These are phyloP conservation scores for Coix lacrymajobi DNA, from an alignment of 176 grass and related monocot genomes.

Conservation along the genomic window DNA sequence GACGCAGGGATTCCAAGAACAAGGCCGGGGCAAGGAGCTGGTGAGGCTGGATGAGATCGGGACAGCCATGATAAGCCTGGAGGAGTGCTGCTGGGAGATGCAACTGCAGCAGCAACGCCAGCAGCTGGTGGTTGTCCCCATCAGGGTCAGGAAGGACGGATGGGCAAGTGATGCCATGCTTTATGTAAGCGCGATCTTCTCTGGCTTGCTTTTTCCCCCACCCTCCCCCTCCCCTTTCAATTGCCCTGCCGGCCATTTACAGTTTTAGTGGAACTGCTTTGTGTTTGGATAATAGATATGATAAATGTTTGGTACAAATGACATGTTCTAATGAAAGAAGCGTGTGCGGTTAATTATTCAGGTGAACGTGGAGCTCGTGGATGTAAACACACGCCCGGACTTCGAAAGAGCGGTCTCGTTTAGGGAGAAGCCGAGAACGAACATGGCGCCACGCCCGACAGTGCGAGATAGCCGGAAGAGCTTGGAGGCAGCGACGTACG, in stretches of 20 bases:
- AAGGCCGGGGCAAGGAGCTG: slow-evolving; percentile 45
- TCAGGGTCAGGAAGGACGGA: slow-evolving; percentile 58
- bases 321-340: background rate
- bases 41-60: slow-evolving; percentile 75
- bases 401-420: background rate
- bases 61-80: slow-evolving; percentile 61
- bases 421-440: slow-evolving; percentile 22
- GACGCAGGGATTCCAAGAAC: slow-evolving; percentile 70
- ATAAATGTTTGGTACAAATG: background rate
- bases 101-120: slow-evolving; percentile 51
- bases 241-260: slow-evolving; percentile 15
- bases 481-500: slow-evolving; percentile 12
- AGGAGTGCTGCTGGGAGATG: slow-evolving; percentile 65
- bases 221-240: background rate
- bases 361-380: slow-evolving; percentile 54
- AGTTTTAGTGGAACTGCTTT: slow-evolving; percentile 21
- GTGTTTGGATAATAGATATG: background rate
- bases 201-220: background rate
- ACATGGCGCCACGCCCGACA: background rate
- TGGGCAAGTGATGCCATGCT: slow-evolving; percentile 75
- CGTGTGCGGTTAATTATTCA: slow-evolving; percentile 9
- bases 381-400: background rate
- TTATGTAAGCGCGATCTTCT: slow-evolving; percentile 62
- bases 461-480: slow-evolving; percentile 7
- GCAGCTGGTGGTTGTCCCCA: slow-evolving; percentile 58